Evolutionary conservation across 2,329 filamentous ascomycete genomes (phyloP), one percentile per base, ranked within the genome.

Genomic region (Penicillium sp.): DNA sequence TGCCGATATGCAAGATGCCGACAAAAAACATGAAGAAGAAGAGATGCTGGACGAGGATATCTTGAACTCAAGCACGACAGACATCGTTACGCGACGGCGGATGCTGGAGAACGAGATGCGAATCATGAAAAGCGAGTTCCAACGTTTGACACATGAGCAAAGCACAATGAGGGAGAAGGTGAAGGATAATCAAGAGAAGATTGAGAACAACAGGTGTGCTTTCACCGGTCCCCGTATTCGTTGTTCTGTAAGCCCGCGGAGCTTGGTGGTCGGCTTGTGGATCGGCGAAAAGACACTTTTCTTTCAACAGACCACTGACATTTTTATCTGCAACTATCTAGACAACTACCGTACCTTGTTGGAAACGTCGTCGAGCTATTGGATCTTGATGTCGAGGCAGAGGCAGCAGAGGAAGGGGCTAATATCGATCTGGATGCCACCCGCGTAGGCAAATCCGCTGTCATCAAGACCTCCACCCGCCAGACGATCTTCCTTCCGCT

Each of bases 361-460:
- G 94, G 94, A 66, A 99, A 99, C 70, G 95, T 99, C 45, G 94
- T 99, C 53, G 94, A 99, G 76, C 87, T 99, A 49, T 83, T 99
- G 59, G 94, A 99, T 69, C 88, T 99, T 47, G 95, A 99, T 71
- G 94, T 96, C 46, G 93, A 91, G 25, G 92, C 89, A 62, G 94
- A 99, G 76, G 95, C 94, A 6, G 91, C 89, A 33, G 94, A 99
- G 75, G 95, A 99, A 77, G 95, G 94, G 59, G 94, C 95, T 68
- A 99, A 99, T 75, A 97, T 99, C 73, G 94, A 99, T 73, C 83
- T 99, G 46, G 94, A 99, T 77, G 94, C 94, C 63, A 97, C 91
- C 37, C 86, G 94, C 52, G 92, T 97, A 10, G 94, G 94, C 77
- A 99, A 97, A 78, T 97, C 93, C 0, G 94, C 95, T 16, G 94